Evolutionary conservation across 768 basidiomycete species (phyloP), one percentile per base, ranked within the genome.

Genomic region (Agrocybe chaxingu): DNA sequence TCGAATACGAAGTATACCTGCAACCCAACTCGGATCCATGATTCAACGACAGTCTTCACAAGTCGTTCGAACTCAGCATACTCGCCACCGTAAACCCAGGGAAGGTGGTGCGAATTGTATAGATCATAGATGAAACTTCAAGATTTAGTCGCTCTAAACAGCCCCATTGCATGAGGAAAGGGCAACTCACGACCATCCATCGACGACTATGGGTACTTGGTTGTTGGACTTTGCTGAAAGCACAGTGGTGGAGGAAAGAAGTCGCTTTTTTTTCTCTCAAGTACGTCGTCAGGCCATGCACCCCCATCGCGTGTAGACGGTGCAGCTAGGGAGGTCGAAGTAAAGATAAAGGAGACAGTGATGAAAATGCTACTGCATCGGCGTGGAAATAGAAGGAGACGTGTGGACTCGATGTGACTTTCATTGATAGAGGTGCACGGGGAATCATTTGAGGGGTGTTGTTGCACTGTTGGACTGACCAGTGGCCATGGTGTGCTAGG

Each of bases 1-100:
- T 93, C 91, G 57, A 93, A 92, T 5, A 92, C 90, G 57, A 93
- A 87, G 59, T 80, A 74, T 5, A 89, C 68, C 45, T 71, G 70
- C 35, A 91, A 63, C 16, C 88, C 86, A 8, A 89, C 70, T 19
- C 71, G 67, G 40, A 85, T 73, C 91, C 89, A 92, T 9, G 85
- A 81, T 51, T 75, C 63, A 9, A 87, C 80, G 11, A 84, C 76
- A 42, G 57, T 65, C 39, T 61, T 64, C 3, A 87, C 72, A 12
- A 79, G 65, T n/a, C 63, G 58, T 7, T 67, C 64, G 53, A 89
- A 85, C 47, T 74, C 74, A 1, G 65, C 60, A 57, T 89, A 89
- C 66, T 93, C 89, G 9, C 91, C 91, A 5, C 91, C 91, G 59
- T 89, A 93, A 0, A 89, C 87, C 91, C 90, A 92, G 5, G 88